phyloP scores from a whole-genome alignment of 2,329 filamentous ascomycete species.

The Colletotrichum sp. region DNA sequence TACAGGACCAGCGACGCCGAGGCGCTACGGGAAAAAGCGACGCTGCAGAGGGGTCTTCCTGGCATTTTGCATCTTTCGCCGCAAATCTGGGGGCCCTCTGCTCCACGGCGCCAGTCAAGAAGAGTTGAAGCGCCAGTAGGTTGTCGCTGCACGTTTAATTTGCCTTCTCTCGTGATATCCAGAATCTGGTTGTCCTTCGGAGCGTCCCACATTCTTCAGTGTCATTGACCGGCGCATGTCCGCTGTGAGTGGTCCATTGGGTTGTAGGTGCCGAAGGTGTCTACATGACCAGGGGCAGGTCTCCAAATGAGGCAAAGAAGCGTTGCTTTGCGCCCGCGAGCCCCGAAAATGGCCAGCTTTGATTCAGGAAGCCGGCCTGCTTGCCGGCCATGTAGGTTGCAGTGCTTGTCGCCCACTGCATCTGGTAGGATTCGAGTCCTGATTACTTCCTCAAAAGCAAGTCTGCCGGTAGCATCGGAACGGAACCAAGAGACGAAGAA shows the following conservation, averaged over 20 bases:
- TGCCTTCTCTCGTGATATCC: background rate
- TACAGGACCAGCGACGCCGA: background rate
- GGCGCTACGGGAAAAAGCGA: slow-evolving; percentile 12
- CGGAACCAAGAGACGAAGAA: background rate
- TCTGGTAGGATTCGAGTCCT: background rate
- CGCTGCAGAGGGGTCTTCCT: background rate
- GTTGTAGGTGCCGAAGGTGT: background rate
- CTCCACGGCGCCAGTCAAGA: background rate
- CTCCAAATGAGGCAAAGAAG: background rate
- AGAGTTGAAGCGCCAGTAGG: background rate
- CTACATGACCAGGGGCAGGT: background rate
- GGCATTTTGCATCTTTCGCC: background rate
- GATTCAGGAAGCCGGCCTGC: background rate
- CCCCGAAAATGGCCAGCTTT: background rate
- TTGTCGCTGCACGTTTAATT: slow-evolving; percentile 2
- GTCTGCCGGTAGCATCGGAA: background rate
- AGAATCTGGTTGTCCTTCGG: background rate
- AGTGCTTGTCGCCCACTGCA: background rate
- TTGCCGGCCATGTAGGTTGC: background rate
- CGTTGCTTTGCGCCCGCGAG: background rate
- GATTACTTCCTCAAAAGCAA: background rate
- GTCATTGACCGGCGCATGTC: background rate
- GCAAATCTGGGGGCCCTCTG: background rate
- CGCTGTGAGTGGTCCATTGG: background rate
- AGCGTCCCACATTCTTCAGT: background rate